Evolutionary conservation across 179 eudicot species (phyloP), one percentile per base, ranked within the genome.

Genomic region (Carnegiea gigantea): DNA sequence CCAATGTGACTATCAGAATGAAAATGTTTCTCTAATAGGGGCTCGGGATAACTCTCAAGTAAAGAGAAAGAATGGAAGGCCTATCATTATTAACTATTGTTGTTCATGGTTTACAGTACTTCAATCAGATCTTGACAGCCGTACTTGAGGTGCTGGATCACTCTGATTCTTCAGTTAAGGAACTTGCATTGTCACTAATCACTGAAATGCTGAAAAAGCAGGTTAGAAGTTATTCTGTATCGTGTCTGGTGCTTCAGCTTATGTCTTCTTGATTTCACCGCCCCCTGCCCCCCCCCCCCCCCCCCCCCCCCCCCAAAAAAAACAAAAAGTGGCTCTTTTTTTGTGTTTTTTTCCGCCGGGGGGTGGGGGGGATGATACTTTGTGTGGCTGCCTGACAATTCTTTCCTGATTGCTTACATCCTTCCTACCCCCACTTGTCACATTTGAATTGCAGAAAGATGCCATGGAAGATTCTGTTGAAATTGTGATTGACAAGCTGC

Each of bases 201-300:
- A 86, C 85, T 84, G 98, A 96, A 86, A 96, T 96, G 97, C 90
- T 96, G 80, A 94, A 89, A 85, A 92, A 93, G 86, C 99, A 96
- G 99, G 98, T 92, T 33, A 71, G 65, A 30, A 21, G 28, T 74
- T 85, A 30, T 14, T 14, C 21, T 51, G 15, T 43, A 51, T 53
- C 68, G 43, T 21, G 20, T 38, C 46, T 51, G 40, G 36, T 79
- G 71, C 38, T 80, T 46, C 21, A 30, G 70, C 72, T 75, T n/a
- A 38, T 46, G 33, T 77, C 43, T 79, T 20, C 15, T 64, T 59
- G 38, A 51, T 13, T 62, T 62, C 1, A 62, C 9, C 28, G 10
- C 28, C 15, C 62, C 62, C 0, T 6, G 6, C 5, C 43, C 33
- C 33, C 33, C 33, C 33, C 33, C 60, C 3, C 43, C 43, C 43